Base-by-base conservation (phyloP, 306 rosid species). In the Vachellia pachyceras region DNA sequence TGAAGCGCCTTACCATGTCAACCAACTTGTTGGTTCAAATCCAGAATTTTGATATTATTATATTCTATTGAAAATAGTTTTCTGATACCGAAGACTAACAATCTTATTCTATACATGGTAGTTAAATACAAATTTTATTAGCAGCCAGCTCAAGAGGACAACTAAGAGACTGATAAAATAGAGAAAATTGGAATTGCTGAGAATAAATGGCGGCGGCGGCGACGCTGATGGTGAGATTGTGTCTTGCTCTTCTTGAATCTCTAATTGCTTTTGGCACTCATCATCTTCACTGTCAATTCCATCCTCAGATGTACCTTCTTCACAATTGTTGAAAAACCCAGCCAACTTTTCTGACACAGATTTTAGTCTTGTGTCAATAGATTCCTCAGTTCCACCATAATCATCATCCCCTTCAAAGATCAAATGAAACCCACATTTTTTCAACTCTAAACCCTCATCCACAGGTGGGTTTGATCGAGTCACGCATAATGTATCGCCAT, bases 371-470 rank as follows among this genome's bases (percentile, higher is more conserved):
- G 76, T 60, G 44, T 75, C 82, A 58, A 83, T 23, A 8, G 76
- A 79, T 46, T 87, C 84, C 83, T 90, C 92, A 0, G 63, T 81
- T 81, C 91, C 95, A 11, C 83, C 91, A 66, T 89, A 92, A 44
- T 91, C 94, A 78, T 92, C 94, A 41, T 88, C 94, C 61, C 86
- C 95, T 84, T 92, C 95, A 76, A 79, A 82, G 35, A 82, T 72
- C 64, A 86, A 79, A 79, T 84, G 81, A 61, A 85, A 6, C 58
- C 94, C 97, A 75, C 83, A 65, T 39, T 76, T 69, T 79, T 78
- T 86, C 84, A 92, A 79, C 82, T 89, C 87, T 67, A 92, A 72
- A 7, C 94, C 85, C 35, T 70, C 2, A 82, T 80, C 84, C 35
- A 10, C 6, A 15, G 95, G 90, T 18, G 90, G 83, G 57, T 72